phyloP scores from a whole-genome alignment of 139 green algal species.

The Chlorella sp. region DNA sequence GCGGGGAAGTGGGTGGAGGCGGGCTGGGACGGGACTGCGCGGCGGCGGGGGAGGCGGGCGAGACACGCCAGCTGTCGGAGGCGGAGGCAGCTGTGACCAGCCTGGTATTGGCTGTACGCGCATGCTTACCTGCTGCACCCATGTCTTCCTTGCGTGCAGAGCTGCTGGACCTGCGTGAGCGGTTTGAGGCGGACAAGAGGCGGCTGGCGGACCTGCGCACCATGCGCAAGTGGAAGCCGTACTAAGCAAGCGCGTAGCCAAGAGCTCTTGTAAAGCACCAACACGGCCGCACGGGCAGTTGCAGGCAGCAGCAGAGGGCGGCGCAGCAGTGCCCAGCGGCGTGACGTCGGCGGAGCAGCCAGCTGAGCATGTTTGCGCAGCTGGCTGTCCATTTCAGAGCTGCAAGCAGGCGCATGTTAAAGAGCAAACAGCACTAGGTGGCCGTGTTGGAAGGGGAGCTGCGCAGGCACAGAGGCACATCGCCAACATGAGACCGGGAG shows the following conservation, averaged over 20 bases:
- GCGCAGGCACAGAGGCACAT: too few relatives aligned
- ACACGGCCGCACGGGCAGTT: too few relatives aligned
- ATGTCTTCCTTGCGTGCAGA: constrained; percentile 45
- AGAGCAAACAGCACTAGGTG: too few relatives aligned
- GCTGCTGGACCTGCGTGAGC: constrained; percentile 67
- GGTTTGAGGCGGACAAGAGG: constrained; percentile 72
- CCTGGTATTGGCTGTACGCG: neutral
- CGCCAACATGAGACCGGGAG: too few relatives aligned
- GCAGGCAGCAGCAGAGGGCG: neutral
- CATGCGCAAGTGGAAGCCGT: constrained; percentile 71
- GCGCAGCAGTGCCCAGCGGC: neutral
- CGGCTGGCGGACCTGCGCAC: constrained; percentile 64
- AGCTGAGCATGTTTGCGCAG: too few relatives aligned
- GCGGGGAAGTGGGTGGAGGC: neutral
- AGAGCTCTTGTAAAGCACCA: too few relatives aligned
- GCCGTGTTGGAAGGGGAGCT: too few relatives aligned
- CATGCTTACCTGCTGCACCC: neutral
- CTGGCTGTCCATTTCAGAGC: too few relatives aligned
- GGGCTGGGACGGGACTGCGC: too few relatives aligned
- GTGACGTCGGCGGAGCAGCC: neutral
- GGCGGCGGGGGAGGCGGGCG: too few relatives aligned
- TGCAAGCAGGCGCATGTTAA: too few relatives aligned
- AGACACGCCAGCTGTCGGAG: too few relatives aligned
- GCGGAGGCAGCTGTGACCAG: neutral
- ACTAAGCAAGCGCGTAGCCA: constrained; percentile 39